Conservation (phyloP, 2,329 filamentous ascomycete species). For the Pseudogymnoascus sp. region DNA sequence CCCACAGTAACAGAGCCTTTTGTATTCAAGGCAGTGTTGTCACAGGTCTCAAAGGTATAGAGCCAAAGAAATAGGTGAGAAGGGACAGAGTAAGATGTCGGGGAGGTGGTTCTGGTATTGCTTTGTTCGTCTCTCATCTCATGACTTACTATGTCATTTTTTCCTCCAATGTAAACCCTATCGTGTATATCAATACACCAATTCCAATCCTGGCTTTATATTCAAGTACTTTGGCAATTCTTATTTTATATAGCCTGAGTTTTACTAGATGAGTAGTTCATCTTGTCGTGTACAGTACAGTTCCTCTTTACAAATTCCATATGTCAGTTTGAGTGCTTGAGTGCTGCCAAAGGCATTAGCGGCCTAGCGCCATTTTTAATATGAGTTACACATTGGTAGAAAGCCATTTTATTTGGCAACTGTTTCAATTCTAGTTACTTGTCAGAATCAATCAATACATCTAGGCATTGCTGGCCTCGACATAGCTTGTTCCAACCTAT, state of each 20-base stretch:
- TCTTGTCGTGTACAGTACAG: neutral
- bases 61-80: neutral
- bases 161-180: neutral
- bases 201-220: neutral
- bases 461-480: neutral
- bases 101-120: neutral
- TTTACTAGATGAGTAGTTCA: neutral
- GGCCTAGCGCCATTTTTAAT: neutral
- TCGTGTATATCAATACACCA: neutral
- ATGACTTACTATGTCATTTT: neutral
- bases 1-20: neutral
- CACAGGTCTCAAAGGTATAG: neutral
- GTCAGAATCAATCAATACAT: neutral
- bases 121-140: neutral
- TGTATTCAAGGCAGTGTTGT: neutral
- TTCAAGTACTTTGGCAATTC: neutral
- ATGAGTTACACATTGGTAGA: neutral
- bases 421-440: neutral
- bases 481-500: neutral
- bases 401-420: neutral
- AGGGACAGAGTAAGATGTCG: neutral
- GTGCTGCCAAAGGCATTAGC: neutral
- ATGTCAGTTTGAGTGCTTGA: neutral
- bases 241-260: neutral
- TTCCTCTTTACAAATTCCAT: neutral